Base-by-base conservation (phyloP, 31 red algal species). In the Asparagopsis taxiformis region DNA sequence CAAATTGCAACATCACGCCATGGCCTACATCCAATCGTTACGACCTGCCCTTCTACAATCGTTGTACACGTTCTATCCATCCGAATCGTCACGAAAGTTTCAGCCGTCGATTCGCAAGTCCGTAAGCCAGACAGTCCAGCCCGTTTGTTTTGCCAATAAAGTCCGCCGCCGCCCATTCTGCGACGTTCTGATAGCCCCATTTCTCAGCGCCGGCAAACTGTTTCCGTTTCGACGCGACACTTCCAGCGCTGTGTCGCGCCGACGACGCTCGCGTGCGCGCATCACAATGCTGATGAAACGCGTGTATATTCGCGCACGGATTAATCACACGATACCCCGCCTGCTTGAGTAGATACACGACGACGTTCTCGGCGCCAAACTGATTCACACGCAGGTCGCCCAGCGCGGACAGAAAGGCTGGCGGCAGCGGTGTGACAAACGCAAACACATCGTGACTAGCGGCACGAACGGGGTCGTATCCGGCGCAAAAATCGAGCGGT, bases 371-470 rank as follows among this genome's bases (percentile, higher is more conserved):
- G 6, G 75, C 75, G 17, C 75, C 75, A 25, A 79, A 30, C 19
- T 55, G 44, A 57, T 79, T 79, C 9, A 79, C 75, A 22, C 11
- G 61, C 28, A 79, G 13, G 0, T 50, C 48, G 28, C 15, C 61
- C 20, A 79, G 25, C 16, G 29, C 60, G 17, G 29, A 25, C 15
- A 79, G 33, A 3, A 79, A 30, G 16, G 21, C 31, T 16, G 33
- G 32, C 31, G 59, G 48, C 30, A 79, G 32, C 8, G 75, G 75
- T 10, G 75, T 32, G 16, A 67, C 36, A 30, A 79, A 79, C 35
- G 62, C 61, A 23, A 79, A 79, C 19, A 44, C 75, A 30, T 79
- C 75, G 50, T 79, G 75, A 17, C 51, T 59, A 8, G 75, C 75
- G 15, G 38, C 44, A 23, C 24, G 31, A 11, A 38, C 53, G 1